Conservation (phyloP, 495 filamentous ascomycete genomes). For the Tuber indicum region DNA sequence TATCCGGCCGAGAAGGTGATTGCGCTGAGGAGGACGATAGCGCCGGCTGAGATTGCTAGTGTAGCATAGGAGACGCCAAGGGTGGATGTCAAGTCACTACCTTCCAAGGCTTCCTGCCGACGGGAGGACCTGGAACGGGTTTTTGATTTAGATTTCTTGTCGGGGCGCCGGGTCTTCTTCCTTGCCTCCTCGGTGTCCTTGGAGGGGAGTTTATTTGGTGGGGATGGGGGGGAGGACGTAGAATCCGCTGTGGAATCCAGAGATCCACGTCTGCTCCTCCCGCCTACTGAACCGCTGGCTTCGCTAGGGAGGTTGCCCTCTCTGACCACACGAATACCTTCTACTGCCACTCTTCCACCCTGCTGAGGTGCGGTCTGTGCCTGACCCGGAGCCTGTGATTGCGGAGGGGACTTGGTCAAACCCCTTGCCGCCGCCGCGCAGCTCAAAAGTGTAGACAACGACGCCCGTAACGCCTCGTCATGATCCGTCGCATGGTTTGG, state of each 20-base stretch:
- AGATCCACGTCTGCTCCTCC: not conserved
- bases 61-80: conserved; percentile 51
- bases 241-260: not conserved
- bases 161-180: conserved; percentile 24
- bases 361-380: conserved; percentile 22
- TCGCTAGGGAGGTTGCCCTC: conserved; percentile 20
- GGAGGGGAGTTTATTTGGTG: not conserved
- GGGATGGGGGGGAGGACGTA: conserved; percentile 24
- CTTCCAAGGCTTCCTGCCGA: conserved; percentile 51
- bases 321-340: conserved; percentile 33
- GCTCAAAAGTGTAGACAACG: conserved; percentile 87
- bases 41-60: conserved; percentile 85
- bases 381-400: conserved; percentile 10
- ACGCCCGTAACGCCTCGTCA: conserved; percentile 86
- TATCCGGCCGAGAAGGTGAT: conserved; percentile 93
- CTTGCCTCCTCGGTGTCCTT: not conserved
- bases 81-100: conserved; percentile 40
- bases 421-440: conserved; percentile 76
- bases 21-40: conserved; percentile 83
- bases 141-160: conserved; percentile 46
- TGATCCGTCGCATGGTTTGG: conserved; percentile 78
- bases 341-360: conserved; percentile 43
- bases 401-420: conserved; percentile 57
- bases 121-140: conserved; percentile 52
- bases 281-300: conserved; percentile 10